Conservation (phyloP, 805 yeast genomes). For the Torulaspora delbrueckii region DNA sequence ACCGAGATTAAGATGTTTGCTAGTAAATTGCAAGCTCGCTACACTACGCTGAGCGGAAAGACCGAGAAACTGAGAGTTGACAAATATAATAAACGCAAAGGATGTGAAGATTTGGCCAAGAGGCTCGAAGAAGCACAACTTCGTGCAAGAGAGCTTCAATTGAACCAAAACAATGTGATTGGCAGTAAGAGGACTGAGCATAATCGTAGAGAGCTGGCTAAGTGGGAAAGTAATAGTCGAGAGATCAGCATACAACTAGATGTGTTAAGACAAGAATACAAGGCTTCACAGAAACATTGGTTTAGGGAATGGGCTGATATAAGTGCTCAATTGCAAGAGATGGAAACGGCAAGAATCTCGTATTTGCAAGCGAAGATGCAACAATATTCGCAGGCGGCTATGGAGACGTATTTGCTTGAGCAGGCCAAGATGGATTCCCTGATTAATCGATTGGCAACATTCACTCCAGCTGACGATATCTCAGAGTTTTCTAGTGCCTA, state of each 20-base stretch:
- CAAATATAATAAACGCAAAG: conserved; percentile 28
- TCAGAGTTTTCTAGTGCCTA: conserved; percentile 29
- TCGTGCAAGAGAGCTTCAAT: conserved; percentile 27
- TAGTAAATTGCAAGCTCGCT: conserved; percentile 26
- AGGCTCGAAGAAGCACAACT: conserved; percentile 25
- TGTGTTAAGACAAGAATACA: conserved; percentile 31
- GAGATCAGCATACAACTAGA: conserved; percentile 27
- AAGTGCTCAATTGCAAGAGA: conserved; percentile 28
- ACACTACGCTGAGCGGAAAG: conserved; percentile 29
- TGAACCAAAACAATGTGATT: conserved; percentile 31
- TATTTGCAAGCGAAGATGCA: conserved; percentile 29
- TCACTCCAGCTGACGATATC: conserved; percentile 32
- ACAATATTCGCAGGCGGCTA: conserved; percentile 23
- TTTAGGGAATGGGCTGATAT: conserved; percentile 32
- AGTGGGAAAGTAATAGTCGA: conserved; percentile 28
- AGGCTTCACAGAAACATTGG: conserved; percentile 33
- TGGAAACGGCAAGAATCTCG: conserved; percentile 30
- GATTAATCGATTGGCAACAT: conserved; percentile 22
- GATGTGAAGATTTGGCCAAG: conserved; percentile 26
- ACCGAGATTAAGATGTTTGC: conserved; percentile 27
- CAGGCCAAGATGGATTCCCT: conserved; percentile 28
- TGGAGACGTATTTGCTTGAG: conserved; percentile 29
- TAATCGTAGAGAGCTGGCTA: conserved; percentile 27
- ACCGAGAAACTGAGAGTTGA: conserved; percentile 30
- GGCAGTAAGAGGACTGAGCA: conserved; percentile 30